Percentiles rank a stretch among this genome's conserved stretches.
Conservation (phyloP, 306 rosid species). For the Sophora flavescens region DNA sequence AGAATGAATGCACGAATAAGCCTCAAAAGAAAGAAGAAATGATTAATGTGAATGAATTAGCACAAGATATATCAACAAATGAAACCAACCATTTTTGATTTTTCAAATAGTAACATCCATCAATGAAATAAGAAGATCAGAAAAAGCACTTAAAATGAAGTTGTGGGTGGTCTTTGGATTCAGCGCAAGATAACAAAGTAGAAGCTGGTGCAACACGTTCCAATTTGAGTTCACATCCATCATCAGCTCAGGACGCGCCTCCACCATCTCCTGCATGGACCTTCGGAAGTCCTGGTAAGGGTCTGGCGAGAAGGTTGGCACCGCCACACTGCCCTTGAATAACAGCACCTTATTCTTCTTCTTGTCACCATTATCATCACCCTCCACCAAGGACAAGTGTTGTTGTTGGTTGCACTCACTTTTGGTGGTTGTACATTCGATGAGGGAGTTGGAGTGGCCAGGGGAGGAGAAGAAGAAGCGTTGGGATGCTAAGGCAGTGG, state of each 20-base stretch:
- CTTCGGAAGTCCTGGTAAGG: slow-evolving; percentile 84
- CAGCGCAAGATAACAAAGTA: slow-evolving; percentile 81
- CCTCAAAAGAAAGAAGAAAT: slow-evolving; percentile 28
- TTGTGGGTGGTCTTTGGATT: slow-evolving; percentile 84
- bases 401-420: slow-evolving; percentile 1
- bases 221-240: slow-evolving; percentile 68
- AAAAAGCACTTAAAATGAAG: slow-evolving; percentile 80
- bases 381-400: background rate
- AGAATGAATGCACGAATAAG: background rate
- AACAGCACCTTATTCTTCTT: slow-evolving; percentile 33
- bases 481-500: slow-evolving; percentile 78
- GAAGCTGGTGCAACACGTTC: slow-evolving; percentile 84
- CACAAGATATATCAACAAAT: slow-evolving; percentile 32
- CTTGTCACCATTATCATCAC: background rate
- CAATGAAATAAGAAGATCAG: slow-evolving; percentile 66
- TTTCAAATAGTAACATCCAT: slow-evolving; percentile 23
- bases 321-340: slow-evolving; percentile 70
- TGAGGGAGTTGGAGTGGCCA: slow-evolving; percentile 84
- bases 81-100: slow-evolving; percentile 20
- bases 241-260: slow-evolving; percentile 67
- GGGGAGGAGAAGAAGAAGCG: slow-evolving; percentile 97
- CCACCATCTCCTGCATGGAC: slow-evolving; percentile 98
- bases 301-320: slow-evolving; percentile 81
- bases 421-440: slow-evolving; percentile 49
- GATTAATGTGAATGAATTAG: slow-evolving; percentile 24